Evolutionary conservation across 164 flowering plant species (phyloP).

Genomic region (Akebia trifoliata): DNA sequence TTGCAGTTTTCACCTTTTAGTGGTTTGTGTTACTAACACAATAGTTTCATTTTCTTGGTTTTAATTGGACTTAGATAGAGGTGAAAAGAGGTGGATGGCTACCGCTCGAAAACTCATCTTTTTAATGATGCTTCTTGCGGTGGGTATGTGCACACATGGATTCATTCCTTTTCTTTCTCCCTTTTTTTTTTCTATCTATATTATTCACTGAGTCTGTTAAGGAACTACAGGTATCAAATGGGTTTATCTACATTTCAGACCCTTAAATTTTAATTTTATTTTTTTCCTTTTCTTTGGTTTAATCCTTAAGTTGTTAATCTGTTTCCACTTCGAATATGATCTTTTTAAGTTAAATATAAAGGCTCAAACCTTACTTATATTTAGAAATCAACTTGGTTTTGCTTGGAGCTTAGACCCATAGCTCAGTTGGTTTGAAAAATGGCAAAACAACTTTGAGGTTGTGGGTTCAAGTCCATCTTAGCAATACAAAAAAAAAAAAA

Average conservation of each 20-base stretch:
- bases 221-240: not conserved
- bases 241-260: not conserved
- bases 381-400: not conserved
- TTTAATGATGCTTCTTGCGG: slow-evolving; percentile 31
- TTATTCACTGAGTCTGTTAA: not conserved
- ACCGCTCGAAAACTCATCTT: slow-evolving; percentile 20
- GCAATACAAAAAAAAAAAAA: too few species aligned
- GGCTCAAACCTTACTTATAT: not conserved
- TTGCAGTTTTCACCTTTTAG: not conserved
- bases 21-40: not conserved
- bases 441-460: too few species aligned
- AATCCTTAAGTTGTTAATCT: too few species aligned
- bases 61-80: slow-evolving; percentile 10
- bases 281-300: not conserved
- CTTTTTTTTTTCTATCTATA: not conserved
- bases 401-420: not conserved
- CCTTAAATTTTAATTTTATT: not conserved
- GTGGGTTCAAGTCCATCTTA: too few species aligned
- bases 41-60: not conserved
- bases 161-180: not conserved
- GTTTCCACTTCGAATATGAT: too few species aligned
- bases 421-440: too few species aligned
- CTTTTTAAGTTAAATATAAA: too few species aligned
- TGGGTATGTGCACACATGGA: slow-evolving; percentile 26
- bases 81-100: slow-evolving; percentile 31